Evolutionary conservation across 257 asterid species (phyloP).

Genomic region (Scutellaria minor): DNA sequence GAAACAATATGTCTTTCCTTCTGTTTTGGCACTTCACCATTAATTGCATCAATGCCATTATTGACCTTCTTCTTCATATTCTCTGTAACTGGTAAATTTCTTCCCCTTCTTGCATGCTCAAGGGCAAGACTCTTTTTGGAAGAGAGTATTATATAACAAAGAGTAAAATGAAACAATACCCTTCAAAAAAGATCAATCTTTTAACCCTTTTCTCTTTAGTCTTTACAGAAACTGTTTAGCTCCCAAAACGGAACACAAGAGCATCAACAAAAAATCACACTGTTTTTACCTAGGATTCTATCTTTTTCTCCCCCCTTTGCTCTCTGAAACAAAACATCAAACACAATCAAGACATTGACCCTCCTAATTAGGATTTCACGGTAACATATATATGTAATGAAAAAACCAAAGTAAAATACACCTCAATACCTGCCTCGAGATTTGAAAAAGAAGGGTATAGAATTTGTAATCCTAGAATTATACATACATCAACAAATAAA

Average conservation of each 20-base stretch:
- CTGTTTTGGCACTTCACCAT: slow-evolving; percentile 61
- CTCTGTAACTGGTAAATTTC: slow-evolving; percentile 55
- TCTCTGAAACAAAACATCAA: slow-evolving; percentile 38
- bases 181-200: slow-evolving; percentile 47
- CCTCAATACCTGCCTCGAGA: slow-evolving; percentile 67
- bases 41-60: slow-evolving; percentile 41
- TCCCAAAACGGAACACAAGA: slow-evolving; percentile 53
- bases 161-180: slow-evolving; percentile 41
- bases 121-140: slow-evolving; percentile 47
- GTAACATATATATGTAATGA: slow-evolving; percentile 19
- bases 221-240: slow-evolving; percentile 53
- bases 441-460: slow-evolving; percentile 45
- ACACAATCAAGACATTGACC: slow-evolving; percentile 29
- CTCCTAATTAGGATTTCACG: slow-evolving; percentile 34
- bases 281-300: slow-evolving; percentile 64
- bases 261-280: slow-evolving; percentile 43
- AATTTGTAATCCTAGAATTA: slow-evolving; percentile 42
- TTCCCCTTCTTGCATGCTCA: slow-evolving; percentile 77
- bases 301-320: slow-evolving; percentile 43
- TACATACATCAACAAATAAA: slow-evolving; percentile 8
- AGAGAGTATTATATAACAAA: slow-evolving; percentile 54
- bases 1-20: slow-evolving; percentile 96
- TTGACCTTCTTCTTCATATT: slow-evolving; percentile 66
- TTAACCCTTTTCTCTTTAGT: slow-evolving; percentile 53
- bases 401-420: slow-evolving; percentile 19